These are phyloP conservation scores for Cercospora sp. DNA, from an alignment of 2,329 filamentous ascomycete genomes.

Conservation along the genomic window DNA sequence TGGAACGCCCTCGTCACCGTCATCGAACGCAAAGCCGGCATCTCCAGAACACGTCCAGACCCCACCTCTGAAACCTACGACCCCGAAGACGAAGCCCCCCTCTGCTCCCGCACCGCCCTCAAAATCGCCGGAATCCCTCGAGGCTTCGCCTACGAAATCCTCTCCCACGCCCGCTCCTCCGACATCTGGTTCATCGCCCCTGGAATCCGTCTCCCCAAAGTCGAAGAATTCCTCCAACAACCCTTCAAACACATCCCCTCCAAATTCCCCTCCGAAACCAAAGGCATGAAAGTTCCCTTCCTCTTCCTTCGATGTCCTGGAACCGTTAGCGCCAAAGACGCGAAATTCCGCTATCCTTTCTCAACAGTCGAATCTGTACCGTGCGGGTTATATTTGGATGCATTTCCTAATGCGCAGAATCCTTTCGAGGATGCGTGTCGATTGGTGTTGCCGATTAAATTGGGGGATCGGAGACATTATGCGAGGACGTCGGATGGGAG, in stretches of 20 bases:
- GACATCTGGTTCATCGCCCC: conserved; percentile 39
- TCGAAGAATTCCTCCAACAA: conserved; percentile 39
- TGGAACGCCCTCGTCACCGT: conserved; percentile 36
- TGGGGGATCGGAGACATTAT: conserved; percentile 34
- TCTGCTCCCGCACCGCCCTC: conserved; percentile 35
- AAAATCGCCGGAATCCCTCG: conserved; percentile 35
- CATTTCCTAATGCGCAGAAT: conserved; percentile 38
- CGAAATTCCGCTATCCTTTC: conserved; percentile 40
- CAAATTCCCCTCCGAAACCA: conserved; percentile 35
- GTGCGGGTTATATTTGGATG: conserved; percentile 41
- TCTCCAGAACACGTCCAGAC: conserved; percentile 16
- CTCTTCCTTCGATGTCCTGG: conserved; percentile 38
- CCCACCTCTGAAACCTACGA: conserved; percentile 28
- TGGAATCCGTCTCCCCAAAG: conserved; percentile 37
- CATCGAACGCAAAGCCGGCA: conserved; percentile 34
- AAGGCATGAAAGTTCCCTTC: conserved; percentile 40
- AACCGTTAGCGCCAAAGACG: conserved; percentile 37
- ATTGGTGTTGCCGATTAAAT: conserved; percentile 36
- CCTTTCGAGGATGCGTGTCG: conserved; percentile 41
- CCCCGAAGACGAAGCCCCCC: conserved; percentile 31
- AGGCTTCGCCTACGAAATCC: conserved; percentile 39
- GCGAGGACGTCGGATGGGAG: conserved; percentile 37
- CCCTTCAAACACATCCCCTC: conserved; percentile 36
- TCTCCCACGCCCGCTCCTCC: conserved; percentile 35
- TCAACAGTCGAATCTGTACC: conserved; percentile 37